Evolutionary conservation across 352 stramenopile genomes (phyloP).

Genomic region (Blastocystis sp.): DNA sequence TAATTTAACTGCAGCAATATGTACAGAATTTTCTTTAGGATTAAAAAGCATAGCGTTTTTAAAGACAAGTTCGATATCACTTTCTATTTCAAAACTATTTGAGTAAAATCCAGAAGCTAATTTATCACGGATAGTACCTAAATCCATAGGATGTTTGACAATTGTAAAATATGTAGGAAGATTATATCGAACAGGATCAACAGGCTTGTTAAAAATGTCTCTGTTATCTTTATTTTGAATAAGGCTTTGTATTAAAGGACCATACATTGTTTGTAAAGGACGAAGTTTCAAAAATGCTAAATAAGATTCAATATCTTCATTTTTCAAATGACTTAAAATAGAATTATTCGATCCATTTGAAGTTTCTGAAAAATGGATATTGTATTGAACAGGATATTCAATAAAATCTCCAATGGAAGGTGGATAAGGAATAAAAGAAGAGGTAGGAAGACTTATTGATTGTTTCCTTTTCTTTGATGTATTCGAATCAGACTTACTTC

Average conservation of each 20-base stretch:
- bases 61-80: constrained; percentile 14
- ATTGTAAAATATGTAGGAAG: constrained; percentile 13
- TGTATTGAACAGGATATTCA: constrained; percentile 1
- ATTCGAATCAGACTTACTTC: not conserved
- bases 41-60: constrained; percentile 21
- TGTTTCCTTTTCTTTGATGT: not conserved
- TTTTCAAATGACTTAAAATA: not conserved
- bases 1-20: not conserved
- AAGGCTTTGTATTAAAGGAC: constrained; percentile 2
- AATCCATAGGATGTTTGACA: constrained; percentile 5
- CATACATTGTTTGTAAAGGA: not conserved
- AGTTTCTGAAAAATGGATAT: not conserved
- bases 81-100: not conserved
- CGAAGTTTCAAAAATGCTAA: constrained; percentile 5
- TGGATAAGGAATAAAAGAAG: too few species aligned
- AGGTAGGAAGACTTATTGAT: not conserved
- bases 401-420: not conserved
- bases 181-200: constrained; percentile 11
- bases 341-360: too few species aligned
- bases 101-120: not conserved
- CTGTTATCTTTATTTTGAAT: constrained; percentile 19
- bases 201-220: constrained; percentile 7
- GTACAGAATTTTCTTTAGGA: not conserved
- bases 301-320: not conserved
- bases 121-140: constrained; percentile 14